phyloP scores from a whole-genome alignment of 2,329 filamentous ascomycete species.

The Blastomyces emzantsi region DNA sequence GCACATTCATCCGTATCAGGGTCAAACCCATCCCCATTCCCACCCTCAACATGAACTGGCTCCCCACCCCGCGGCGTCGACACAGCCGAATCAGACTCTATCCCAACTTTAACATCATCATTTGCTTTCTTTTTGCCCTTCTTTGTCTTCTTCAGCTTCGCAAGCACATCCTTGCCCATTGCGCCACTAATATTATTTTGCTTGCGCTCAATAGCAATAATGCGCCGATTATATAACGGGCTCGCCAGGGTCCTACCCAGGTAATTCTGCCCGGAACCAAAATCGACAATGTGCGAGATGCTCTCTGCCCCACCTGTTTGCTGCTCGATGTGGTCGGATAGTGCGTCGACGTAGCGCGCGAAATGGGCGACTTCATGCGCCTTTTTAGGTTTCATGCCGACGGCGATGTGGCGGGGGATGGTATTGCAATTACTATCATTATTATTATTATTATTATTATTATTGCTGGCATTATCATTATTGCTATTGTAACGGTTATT shows the following conservation, averaged over 20 bases:
- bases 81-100: constrained; percentile 5
- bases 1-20: background rate
- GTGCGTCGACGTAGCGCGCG: constrained; percentile 68
- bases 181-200: constrained; percentile 81
- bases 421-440: constrained; percentile 32
- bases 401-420: constrained; percentile 61
- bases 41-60: background rate
- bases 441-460: constrained; percentile 19
- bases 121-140: constrained; percentile 58
- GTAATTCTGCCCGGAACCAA: constrained; percentile 95
- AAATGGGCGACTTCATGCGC: constrained; percentile 88
- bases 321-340: constrained; percentile 49
- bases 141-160: constrained; percentile 64
- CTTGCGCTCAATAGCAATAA: constrained; percentile 83
- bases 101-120: constrained; percentile 10
- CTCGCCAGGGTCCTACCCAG: constrained; percentile 80
- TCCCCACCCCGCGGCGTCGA: constrained; percentile 7
- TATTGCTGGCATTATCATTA: constrained; percentile 10
- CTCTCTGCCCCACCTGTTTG: constrained; percentile 30
- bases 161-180: constrained; percentile 71
- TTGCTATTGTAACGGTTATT: background rate
- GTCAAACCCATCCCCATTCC: background rate
- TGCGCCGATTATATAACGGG: constrained; percentile 72
- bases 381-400: constrained; percentile 96
- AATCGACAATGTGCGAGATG: constrained; percentile 86